Conservation (phyloP, 768 basidiomycete species). For the Astraeus odoratus region DNA sequence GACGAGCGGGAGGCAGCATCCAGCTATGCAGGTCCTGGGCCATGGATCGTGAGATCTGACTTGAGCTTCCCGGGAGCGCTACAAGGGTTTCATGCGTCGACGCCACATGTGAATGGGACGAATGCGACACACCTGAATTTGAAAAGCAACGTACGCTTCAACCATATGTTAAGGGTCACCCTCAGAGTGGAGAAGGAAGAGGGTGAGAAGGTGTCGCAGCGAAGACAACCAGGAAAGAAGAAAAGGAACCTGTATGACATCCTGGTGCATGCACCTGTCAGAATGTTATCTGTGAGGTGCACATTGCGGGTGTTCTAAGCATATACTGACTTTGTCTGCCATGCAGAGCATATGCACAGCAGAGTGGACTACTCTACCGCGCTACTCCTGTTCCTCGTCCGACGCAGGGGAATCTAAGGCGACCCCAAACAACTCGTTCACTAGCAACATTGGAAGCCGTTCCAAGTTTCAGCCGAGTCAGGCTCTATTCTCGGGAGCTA, state of each 20-base stretch:
- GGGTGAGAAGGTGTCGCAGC: slow-evolving; percentile 51
- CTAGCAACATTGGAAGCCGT: too few species aligned
- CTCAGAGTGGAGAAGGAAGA: slow-evolving; percentile 82
- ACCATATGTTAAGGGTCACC: slow-evolving; percentile 74
- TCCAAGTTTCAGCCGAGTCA: too few species aligned
- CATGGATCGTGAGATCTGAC: slow-evolving; percentile 74
- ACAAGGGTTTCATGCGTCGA: slow-evolving; percentile 32
- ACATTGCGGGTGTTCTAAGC: neutral
- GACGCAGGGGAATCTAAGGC: neutral
- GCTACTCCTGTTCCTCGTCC: neutral
- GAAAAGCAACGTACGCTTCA: slow-evolving; percentile 64
- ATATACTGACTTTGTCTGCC: neutral
- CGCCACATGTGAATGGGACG: neutral
- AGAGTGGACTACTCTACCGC: slow-evolving; percentile 59
- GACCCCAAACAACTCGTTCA: neutral
- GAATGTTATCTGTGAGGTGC: slow-evolving; percentile 74
- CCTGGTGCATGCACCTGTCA: slow-evolving; percentile 76
- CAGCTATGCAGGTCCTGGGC: slow-evolving; percentile 68
- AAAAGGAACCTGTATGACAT: slow-evolving; percentile 87
- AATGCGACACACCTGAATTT: slow-evolving; percentile 15
- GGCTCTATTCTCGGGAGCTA: too few species aligned
- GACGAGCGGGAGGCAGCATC: slow-evolving; percentile 54
- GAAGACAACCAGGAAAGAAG: slow-evolving; percentile 48
- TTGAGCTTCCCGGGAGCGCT: slow-evolving; percentile 59
- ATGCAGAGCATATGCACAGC: slow-evolving; percentile 76